phyloP scores from a whole-genome alignment of 1,284 basidiomycete genomes.

The Takashimella tepidaria region DNA sequence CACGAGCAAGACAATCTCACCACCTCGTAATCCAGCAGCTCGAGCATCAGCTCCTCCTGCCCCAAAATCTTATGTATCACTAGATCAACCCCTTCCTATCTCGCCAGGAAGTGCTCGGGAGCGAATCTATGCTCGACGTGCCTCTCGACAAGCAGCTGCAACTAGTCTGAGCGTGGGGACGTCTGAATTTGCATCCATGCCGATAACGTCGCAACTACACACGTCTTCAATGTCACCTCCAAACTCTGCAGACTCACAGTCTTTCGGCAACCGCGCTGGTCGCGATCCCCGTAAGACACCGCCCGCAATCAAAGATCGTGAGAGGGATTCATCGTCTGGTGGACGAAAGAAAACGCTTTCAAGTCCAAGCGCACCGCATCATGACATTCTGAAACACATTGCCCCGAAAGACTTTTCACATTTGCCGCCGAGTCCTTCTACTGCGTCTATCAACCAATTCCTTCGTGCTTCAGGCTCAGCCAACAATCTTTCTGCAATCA shows the following conservation, averaged over 20 bases:
- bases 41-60: constrained; percentile 20
- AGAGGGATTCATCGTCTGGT: not conserved
- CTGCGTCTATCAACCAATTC: constrained; percentile 75
- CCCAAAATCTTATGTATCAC: constrained; percentile 8
- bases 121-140: constrained; percentile 37
- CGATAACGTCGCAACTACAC: constrained; percentile 3
- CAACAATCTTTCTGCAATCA: constrained; percentile 45
- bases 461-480: constrained; percentile 56
- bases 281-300: constrained; percentile 34
- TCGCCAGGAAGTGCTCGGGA: constrained; percentile 36
- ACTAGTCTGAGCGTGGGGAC: constrained; percentile 3
- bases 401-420: constrained; percentile 69
- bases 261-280: constrained; percentile 6
- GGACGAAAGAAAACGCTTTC: constrained; percentile 10
- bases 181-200: constrained; percentile 9
- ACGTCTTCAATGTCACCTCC: constrained; percentile 25
- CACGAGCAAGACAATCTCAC: not conserved
- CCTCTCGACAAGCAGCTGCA: constrained; percentile 15
- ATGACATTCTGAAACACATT: constrained; percentile 51
- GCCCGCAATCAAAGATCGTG: constrained; percentile 11
- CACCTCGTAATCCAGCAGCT: constrained; percentile 8
- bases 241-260: constrained; percentile 33
- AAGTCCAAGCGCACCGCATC: constrained; percentile 28
- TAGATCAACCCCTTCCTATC: constrained; percentile 2
- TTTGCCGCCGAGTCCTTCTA: constrained; percentile 78